Conservation (phyloP, 2,329 filamentous ascomycete species). For the Fusarium decemcellulare region DNA sequence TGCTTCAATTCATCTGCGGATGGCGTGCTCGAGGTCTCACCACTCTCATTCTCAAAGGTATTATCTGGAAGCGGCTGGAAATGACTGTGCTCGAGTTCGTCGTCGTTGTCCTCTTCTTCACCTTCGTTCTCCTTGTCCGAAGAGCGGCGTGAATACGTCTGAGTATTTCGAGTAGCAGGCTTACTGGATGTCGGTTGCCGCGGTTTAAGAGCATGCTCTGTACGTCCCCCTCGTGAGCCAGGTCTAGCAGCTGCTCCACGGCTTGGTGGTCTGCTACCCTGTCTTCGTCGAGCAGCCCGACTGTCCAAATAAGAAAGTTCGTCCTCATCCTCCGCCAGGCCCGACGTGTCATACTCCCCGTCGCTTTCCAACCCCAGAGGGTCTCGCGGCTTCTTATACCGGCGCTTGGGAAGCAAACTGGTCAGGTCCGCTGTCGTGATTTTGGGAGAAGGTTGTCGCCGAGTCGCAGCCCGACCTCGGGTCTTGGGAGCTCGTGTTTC, state of each 20-base stretch:
- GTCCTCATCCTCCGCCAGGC: slow-evolving; percentile 67
- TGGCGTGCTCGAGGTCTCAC: slow-evolving; percentile 54
- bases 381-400: slow-evolving; percentile 57
- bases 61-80: slow-evolving; percentile 63
- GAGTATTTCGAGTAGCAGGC: slow-evolving; percentile 47
- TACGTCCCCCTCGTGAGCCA: slow-evolving; percentile 46
- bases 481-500: slow-evolving; percentile 44
- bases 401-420: slow-evolving; percentile 67
- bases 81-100: slow-evolving; percentile 55
- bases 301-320: slow-evolving; percentile 66
- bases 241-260: slow-evolving; percentile 47
- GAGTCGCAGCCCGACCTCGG: slow-evolving; percentile 50
- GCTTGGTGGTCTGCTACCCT: slow-evolving; percentile 49
- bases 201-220: slow-evolving; percentile 41
- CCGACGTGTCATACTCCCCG: slow-evolving; percentile 63
- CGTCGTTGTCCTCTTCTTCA: slow-evolving; percentile 46
- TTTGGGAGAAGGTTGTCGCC: slow-evolving; percentile 57
- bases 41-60: slow-evolving; percentile 53
- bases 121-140: slow-evolving; percentile 72
- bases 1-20: slow-evolving; percentile 69
- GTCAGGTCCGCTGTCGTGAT: slow-evolving; percentile 69
- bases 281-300: slow-evolving; percentile 52
- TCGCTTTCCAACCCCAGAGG: slow-evolving; percentile 60
- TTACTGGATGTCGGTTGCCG: slow-evolving; percentile 42
- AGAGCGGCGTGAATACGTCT: slow-evolving; percentile 66